Evolutionary conservation across 1,284 basidiomycete genomes (phyloP).

Genomic region (Puccinia horiana): DNA sequence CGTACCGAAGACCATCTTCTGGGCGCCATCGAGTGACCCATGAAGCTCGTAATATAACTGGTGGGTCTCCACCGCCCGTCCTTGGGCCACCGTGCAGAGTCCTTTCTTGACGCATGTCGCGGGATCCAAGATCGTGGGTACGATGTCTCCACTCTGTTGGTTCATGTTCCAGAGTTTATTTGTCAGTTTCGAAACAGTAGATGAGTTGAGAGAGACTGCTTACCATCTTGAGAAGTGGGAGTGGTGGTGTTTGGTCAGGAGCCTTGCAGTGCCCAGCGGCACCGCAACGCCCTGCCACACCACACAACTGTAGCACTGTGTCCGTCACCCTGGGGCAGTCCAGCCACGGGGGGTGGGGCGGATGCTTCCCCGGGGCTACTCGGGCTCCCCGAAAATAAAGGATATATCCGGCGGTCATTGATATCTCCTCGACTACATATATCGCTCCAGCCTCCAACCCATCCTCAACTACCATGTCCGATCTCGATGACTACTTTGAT

Average conservation of each 20-base stretch:
- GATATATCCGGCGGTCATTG: background rate
- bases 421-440: background rate
- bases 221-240: too few species aligned
- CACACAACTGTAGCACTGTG: too few species aligned
- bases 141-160: background rate
- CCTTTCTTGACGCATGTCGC: conserved; percentile 35
- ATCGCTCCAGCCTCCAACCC: background rate
- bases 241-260: too few species aligned
- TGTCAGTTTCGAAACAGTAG: too few species aligned
- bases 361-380: too few species aligned
- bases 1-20: conserved; percentile 35
- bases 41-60: conserved; percentile 58
- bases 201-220: too few species aligned
- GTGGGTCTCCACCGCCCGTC: conserved; percentile 52
- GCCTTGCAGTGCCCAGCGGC: too few species aligned
- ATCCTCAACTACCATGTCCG: conserved; percentile 23
- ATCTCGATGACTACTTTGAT: conserved; percentile 41
- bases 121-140: conserved; percentile 26
- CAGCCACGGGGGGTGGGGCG: too few species aligned
- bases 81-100: conserved; percentile 17
- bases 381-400: too few species aligned
- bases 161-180: background rate
- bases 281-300: too few species aligned
- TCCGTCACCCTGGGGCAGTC: too few species aligned
- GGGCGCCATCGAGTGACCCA: conserved; percentile 49